Conservation (phyloP, 139 green algal species). For the Coelastrella sp. region DNA sequence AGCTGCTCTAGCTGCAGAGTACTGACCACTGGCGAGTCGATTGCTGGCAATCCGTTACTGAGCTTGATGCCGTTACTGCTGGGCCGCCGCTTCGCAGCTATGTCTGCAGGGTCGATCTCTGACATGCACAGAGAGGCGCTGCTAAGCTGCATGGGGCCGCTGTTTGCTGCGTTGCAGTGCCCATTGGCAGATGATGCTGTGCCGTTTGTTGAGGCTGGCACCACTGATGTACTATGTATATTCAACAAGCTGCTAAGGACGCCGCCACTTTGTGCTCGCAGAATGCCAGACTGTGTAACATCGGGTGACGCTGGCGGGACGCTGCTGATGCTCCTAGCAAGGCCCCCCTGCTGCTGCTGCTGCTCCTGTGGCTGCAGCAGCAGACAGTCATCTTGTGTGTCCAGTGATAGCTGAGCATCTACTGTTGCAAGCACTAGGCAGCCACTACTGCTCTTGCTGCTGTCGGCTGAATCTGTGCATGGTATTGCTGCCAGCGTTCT, state of each 20-base stretch:
- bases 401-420: background rate
- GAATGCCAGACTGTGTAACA: background rate
- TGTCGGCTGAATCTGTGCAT: background rate
- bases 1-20: background rate
- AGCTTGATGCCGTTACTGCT: background rate
- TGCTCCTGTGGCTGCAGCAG: background rate
- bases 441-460: background rate
- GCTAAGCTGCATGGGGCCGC: background rate
- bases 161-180: background rate
- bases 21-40: background rate
- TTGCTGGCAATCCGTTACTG: background rate
- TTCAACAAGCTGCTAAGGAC: slow-evolving; percentile 18
- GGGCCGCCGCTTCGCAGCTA: background rate
- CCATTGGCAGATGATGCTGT: no score
- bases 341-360: slow-evolving; percentile 1
- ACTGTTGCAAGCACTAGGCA: slow-evolving; percentile 24
- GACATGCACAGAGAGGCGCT: slow-evolving; percentile 13
- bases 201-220: no score
- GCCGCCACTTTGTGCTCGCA: background rate
- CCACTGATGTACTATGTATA: background rate
- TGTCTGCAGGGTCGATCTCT: background rate
- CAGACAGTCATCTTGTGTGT: background rate
- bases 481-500: slow-evolving; percentile 9
- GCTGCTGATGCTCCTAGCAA: background rate
- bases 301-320: background rate